Percentiles rank a stretch among this genome's conserved stretches.
Conservation (phyloP, 1,284 basidiomycete species). For the Ceratobasidium sp. region DNA sequence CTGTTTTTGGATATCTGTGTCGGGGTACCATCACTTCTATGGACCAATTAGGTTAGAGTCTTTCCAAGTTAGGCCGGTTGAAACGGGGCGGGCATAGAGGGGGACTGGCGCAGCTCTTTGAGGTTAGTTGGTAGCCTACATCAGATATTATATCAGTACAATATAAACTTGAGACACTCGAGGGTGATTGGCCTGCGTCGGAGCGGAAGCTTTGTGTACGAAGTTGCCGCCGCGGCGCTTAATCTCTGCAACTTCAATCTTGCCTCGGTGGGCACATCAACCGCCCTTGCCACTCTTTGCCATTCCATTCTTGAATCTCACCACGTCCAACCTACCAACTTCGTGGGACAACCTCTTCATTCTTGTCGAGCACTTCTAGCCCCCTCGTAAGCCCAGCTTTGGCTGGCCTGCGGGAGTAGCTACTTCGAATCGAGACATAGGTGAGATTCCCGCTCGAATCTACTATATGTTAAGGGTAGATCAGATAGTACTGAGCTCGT, state of each 20-base stretch:
- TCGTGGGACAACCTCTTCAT: neutral
- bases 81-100: too few species aligned
- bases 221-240: constrained; percentile 1
- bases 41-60: neutral
- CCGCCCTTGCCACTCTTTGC: constrained; percentile 1
- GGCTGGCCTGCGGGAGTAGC: neutral
- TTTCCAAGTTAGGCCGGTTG: too few species aligned
- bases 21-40: neutral
- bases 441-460: constrained; percentile 4
- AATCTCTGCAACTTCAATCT: neutral
- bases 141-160: too few species aligned
- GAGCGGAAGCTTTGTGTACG: too few species aligned
- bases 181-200: too few species aligned
- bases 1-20: neutral
- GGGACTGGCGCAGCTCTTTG: too few species aligned
- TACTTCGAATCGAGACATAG: neutral
- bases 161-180: too few species aligned
- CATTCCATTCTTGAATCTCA: neutral
- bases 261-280: neutral
- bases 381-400: neutral
- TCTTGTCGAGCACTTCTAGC: neutral
- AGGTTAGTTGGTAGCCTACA: too few species aligned
- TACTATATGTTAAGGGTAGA: neutral
- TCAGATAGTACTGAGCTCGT: neutral
- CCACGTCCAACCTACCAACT: neutral